Conservation (phyloP, 2,329 filamentous ascomycete species). For the Scytalidium lignicola region DNA sequence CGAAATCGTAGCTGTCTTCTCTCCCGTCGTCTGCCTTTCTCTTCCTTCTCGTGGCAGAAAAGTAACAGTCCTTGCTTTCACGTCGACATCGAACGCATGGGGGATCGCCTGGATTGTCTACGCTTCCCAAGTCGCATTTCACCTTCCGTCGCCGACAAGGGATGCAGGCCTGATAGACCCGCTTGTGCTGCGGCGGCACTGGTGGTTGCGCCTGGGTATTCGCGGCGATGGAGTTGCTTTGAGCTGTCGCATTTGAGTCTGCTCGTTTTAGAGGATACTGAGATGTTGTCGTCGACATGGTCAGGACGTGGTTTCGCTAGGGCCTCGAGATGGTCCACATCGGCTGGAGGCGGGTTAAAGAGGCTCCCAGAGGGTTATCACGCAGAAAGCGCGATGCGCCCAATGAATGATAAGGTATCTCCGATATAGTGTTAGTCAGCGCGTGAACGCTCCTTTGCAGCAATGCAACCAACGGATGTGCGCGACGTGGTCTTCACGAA, state of each 20-base stretch:
- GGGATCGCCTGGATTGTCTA: constrained; percentile 90
- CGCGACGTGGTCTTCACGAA: background rate
- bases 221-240: background rate
- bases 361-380: background rate
- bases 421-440: background rate
- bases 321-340: background rate
- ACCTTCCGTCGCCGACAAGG: constrained; percentile 51
- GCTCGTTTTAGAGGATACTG: constrained; percentile 15
- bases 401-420: background rate
- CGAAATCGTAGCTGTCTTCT: constrained; percentile 37
- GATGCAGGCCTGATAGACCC: constrained; percentile 39
- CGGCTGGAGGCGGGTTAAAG: background rate
- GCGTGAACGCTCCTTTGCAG: background rate
- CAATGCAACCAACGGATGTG: background rate
- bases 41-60: constrained; percentile 91
- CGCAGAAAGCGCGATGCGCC: background rate
- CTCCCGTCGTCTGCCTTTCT: constrained; percentile 63
- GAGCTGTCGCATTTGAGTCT: constrained; percentile 6
- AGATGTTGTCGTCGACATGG: constrained; percentile 14
- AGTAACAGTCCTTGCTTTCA: constrained; percentile 95
- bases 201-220: background rate
- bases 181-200: constrained; percentile 25
- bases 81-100: constrained; percentile 90
- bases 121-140: constrained; percentile 58
- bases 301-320: background rate